phyloP scores from a whole-genome alignment of 176 grass and related monocot genomes.

The Eremochloa ophiuroides region DNA sequence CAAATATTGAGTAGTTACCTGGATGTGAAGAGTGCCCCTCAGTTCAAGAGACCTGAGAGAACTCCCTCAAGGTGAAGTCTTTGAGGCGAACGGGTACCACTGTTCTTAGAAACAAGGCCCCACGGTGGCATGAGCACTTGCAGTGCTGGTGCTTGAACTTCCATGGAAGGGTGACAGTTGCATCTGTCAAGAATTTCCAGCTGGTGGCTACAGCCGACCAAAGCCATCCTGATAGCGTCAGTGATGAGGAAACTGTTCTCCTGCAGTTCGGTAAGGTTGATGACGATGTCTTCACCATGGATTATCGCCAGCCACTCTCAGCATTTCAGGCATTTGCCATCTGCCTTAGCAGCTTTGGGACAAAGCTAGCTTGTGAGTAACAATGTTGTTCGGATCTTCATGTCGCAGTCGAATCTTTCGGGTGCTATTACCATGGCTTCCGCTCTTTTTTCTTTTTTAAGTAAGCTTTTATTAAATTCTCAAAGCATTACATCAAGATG shows the following conservation, averaged over 20 bases:
- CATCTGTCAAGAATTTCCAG: slow-evolving; percentile 69
- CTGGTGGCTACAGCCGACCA: slow-evolving; percentile 29
- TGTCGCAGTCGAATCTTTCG: background rate
- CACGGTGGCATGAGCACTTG: slow-evolving; percentile 58
- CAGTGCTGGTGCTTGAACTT: slow-evolving; percentile 83
- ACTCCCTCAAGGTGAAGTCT: slow-evolving; percentile 28
- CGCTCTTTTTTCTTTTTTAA: background rate
- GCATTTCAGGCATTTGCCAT: slow-evolving; percentile 70
- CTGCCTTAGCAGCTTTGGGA: slow-evolving; percentile 67
- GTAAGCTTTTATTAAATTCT: too few relatives aligned
- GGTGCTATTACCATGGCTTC: background rate
- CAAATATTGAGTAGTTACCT: too few relatives aligned
- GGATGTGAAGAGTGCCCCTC: slow-evolving; percentile 39
- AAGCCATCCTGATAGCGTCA: background rate
- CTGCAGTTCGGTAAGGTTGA: slow-evolving; percentile 63
- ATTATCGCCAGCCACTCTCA: slow-evolving; percentile 56
- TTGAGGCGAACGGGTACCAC: background rate
- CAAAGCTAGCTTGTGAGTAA: slow-evolving; percentile 63
- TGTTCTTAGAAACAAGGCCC: slow-evolving; percentile 51
- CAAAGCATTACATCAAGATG: too few relatives aligned
- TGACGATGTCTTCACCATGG: slow-evolving; percentile 51
- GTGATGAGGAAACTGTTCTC: slow-evolving; percentile 41
- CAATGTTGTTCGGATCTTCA: background rate
- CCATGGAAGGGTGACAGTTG: slow-evolving; percentile 64
- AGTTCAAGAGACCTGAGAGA: slow-evolving; percentile 20